Evolutionary conservation across 257 asterid species (phyloP), one percentile per base, ranked within the genome.

Genomic region (Capsicum chinense): DNA sequence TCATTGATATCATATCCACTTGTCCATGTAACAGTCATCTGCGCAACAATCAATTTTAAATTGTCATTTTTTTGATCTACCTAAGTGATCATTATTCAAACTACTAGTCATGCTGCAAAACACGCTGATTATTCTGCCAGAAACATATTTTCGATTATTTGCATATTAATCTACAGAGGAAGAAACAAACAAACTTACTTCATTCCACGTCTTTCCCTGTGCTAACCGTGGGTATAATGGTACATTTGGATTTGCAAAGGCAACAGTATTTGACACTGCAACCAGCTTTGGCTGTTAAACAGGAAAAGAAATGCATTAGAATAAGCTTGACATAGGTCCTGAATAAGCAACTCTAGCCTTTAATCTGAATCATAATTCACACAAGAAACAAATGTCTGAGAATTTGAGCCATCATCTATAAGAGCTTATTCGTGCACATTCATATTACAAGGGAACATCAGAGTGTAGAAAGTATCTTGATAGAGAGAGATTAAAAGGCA

Each of bases 21-120:
- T 8, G 99, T 97, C 99, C 99, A 97, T 37, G 98, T 97, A 69
- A 97, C 94, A 33, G 98, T 92, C 98, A 95, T 97, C 99, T 96
- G 92, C 74, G 79, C 15, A 85, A 52, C 83, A 88, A 80, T 56
- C 83, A 88, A 80, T 83, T 79, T 16, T 21, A 68, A 86, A 86
- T 60, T 33, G 15, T 63, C 26, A 71, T 70, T 63, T 54, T 66
- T 12, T 44, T 57, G 63, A 15, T 15, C 47, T 78, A 52, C 64
- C 64, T 7, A 14, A 54, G 64, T 78, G 64, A 64, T 78, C 64
- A 14, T 0, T 21, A 54, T 26, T 78, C 81, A 78, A 78, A 78
- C 48, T 21, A 78, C 52, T 76, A 52, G 63, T 76, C 21, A 76
- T 9, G 0, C 47, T 76, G 81, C 47, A 52, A 0, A 73, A 50